These are phyloP conservation scores for Aspergillus felis DNA, from an alignment of 2,329 filamentous ascomycete species.

Conservation along the genomic window DNA sequence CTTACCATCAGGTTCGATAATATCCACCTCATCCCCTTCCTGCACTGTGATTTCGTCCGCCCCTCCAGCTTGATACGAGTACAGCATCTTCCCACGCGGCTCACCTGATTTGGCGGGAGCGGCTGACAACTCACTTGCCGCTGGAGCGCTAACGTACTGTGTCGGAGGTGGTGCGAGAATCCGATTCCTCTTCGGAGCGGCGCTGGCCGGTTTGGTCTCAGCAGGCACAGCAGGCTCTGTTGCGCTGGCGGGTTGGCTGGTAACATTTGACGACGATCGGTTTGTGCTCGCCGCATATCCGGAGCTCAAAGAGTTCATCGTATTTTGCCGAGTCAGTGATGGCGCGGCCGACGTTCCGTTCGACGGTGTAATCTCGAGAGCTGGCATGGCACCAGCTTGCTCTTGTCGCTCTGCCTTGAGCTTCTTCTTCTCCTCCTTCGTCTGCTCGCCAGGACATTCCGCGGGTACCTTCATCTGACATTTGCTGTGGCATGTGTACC, in stretches of 20 bases:
- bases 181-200: constrained; percentile 55
- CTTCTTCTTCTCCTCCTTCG: constrained; percentile 93
- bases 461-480: constrained; percentile 98
- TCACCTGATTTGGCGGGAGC: constrained; percentile 39
- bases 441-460: constrained; percentile 89
- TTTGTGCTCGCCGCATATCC: constrained; percentile 78
- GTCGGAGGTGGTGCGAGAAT: constrained; percentile 83
- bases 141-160: constrained; percentile 69
- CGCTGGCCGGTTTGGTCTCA: constrained; percentile 23
- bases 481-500: constrained; percentile 97
- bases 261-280: constrained; percentile 65
- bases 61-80: constrained; percentile 74
- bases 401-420: constrained; percentile 83
- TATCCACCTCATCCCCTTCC: constrained; percentile 71
- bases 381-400: constrained; percentile 58
- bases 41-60: constrained; percentile 76
- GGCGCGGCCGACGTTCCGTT: constrained; percentile 57
- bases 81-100: constrained; percentile 82
- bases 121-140: constrained; percentile 40
- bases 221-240: constrained; percentile 40
- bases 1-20: constrained; percentile 87
- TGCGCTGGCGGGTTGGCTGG: constrained; percentile 48
- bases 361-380: constrained; percentile 33
- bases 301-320: constrained; percentile 84
- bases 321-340: constrained; percentile 72